Evolutionary conservation across 768 basidiomycete genomes (phyloP).

Genomic region (Lactarius deliciosus): DNA sequence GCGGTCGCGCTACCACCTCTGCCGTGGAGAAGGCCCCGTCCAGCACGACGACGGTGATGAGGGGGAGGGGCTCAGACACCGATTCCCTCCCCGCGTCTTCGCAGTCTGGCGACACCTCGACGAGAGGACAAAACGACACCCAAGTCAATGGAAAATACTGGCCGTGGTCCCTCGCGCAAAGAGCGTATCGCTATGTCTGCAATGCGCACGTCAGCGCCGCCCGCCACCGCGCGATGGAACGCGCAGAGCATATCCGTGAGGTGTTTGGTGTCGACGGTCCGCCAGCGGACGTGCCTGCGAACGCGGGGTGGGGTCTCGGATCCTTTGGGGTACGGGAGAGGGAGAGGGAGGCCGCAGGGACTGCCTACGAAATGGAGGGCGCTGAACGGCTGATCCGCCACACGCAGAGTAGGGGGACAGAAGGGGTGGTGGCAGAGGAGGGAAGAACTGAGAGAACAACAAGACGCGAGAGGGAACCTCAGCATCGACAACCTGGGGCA

Average conservation of each 20-base stretch:
- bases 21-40: neutral
- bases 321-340: constrained; percentile 56
- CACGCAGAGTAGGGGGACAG: constrained; percentile 12
- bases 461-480: constrained; percentile 34
- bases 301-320: constrained; percentile 70
- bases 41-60: neutral
- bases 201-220: constrained; percentile 72
- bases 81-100: constrained; percentile 7
- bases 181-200: constrained; percentile 60
- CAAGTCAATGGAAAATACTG: neutral
- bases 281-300: constrained; percentile 32
- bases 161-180: constrained; percentile 40
- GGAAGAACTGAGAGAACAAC: constrained; percentile 26
- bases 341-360: constrained; percentile 34
- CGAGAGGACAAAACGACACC: neutral
- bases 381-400: constrained; percentile 1
- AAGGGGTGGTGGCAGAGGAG: constrained; percentile 14
- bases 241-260: constrained; percentile 62
- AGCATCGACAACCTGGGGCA: constrained; percentile 15
- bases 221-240: constrained; percentile 67
- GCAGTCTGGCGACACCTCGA: neutral
- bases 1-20: neutral
- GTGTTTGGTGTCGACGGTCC: constrained; percentile 46
- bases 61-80: constrained; percentile 40
- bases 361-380: constrained; percentile 32